Conservation (phyloP, 495 filamentous ascomycete species). For the Trichoderma gamsii region DNA sequence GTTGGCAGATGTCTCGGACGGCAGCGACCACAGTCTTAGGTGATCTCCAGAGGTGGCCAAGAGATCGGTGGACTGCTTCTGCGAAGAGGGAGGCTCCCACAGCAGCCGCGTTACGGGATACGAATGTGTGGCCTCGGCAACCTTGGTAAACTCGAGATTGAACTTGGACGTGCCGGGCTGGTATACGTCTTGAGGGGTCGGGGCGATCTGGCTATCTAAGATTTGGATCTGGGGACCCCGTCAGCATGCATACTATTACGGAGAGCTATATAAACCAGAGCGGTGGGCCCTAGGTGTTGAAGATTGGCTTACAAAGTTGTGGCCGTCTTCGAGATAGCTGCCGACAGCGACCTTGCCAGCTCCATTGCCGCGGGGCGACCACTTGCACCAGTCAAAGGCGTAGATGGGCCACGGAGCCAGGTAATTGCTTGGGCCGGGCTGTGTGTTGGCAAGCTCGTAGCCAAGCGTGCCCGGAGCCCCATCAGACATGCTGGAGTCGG, state of each 20-base stretch:
- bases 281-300: not conserved
- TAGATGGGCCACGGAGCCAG: constrained; percentile 92
- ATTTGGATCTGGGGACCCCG: constrained; percentile 77
- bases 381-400: constrained; percentile 99
- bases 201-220: constrained; percentile 72
- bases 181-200: constrained; percentile 67
- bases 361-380: constrained; percentile 71
- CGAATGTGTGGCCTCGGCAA: constrained; percentile 96
- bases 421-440: constrained; percentile 68
- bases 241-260: constrained; percentile 8
- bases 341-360: constrained; percentile 91
- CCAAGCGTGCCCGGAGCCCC: constrained; percentile 47
- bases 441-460: constrained; percentile 46
- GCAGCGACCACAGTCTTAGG: constrained; percentile 86
- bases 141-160: constrained; percentile 81
- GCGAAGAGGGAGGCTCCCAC: constrained; percentile 95
- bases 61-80: constrained; percentile 94
- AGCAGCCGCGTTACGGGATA: constrained; percentile 94
- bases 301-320: constrained; percentile 76
- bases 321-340: constrained; percentile 94
- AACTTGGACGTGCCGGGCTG: constrained; percentile 62
- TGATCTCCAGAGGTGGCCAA: constrained; percentile 96
- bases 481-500: constrained; percentile 70
- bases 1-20: constrained; percentile 48
- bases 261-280: not conserved